Evolutionary conservation across 441 rosid genomes (phyloP).

Genomic region (Daphne laureola): DNA sequence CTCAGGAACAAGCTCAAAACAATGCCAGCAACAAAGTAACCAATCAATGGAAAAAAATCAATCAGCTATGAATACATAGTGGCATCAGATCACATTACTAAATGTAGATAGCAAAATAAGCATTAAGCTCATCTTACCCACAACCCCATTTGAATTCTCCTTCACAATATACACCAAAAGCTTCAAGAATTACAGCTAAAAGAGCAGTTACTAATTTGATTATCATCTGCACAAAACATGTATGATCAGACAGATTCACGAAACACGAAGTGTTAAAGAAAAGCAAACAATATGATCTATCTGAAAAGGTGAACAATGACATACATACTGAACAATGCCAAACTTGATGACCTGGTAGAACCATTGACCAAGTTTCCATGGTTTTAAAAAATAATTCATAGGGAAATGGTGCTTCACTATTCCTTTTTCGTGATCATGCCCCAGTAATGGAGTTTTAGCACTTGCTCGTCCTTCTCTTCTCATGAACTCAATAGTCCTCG

Average conservation of each 20-base stretch:
- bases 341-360: conserved; percentile 92
- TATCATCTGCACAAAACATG: conserved; percentile 67
- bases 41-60: too few species aligned
- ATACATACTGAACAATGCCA: conserved; percentile 98
- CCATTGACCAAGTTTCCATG: conserved; percentile 97
- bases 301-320: conserved; percentile 29
- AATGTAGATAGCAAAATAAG: not conserved
- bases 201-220: conserved; percentile 77
- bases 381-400: conserved; percentile 69
- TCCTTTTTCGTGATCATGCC: conserved; percentile 52
- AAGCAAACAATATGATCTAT: conserved; percentile 16
- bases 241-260: conserved; percentile 9
- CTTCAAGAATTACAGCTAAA: conserved; percentile 88
- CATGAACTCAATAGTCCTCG: conserved; percentile 87
- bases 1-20: too few species aligned
- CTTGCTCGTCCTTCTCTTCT: conserved; percentile 75
- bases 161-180: conserved; percentile 85
- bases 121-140: conserved; percentile 58
- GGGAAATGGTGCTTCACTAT: conserved; percentile 85
- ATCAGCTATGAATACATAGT: too few species aligned
- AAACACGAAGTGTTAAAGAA: not conserved
- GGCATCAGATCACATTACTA: too few species aligned
- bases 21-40: too few species aligned
- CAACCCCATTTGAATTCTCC: conserved; percentile 89
- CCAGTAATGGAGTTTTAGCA: conserved; percentile 61